phyloP scores from a whole-genome alignment of 164 flowering plant genomes.

The Annona squamosa region DNA sequence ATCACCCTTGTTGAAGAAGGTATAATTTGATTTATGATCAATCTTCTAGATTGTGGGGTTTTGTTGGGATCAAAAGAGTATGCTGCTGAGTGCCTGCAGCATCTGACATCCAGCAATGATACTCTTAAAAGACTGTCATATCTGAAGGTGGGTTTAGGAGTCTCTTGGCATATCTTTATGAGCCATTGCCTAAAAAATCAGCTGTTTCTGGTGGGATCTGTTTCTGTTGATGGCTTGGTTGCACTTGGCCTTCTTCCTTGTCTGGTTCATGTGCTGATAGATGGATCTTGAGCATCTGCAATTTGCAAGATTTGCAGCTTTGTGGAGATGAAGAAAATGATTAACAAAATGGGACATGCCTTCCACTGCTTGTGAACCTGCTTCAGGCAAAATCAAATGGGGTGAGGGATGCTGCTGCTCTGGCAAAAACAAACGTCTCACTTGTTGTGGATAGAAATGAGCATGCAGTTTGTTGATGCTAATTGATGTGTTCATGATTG shows the following conservation, averaged over 20 bases:
- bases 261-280: slow-evolving; percentile 62
- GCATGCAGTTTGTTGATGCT: no score
- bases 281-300: slow-evolving; percentile 65
- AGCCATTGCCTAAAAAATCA: slow-evolving; percentile 80
- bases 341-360: slow-evolving; percentile 72
- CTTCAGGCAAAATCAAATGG: slow-evolving; percentile 66
- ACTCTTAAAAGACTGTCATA: slow-evolving; percentile 43
- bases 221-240: slow-evolving; percentile 39
- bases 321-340: slow-evolving; percentile 51
- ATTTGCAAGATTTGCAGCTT: slow-evolving; percentile 55
- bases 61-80: slow-evolving; percentile 73
- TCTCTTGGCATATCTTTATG: slow-evolving; percentile 60
- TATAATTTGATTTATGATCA: slow-evolving; percentile 55
- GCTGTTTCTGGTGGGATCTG: slow-evolving; percentile 60
- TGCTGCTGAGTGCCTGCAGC: slow-evolving; percentile 86
- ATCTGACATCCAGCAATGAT: slow-evolving; percentile 65
- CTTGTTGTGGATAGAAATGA: no score
- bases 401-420: slow-evolving; percentile 71
- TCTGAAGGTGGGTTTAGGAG: slow-evolving; percentile 68
- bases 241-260: slow-evolving; percentile 56
- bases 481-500: no score
- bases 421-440: slow-evolving; percentile 26
- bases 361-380: slow-evolving; percentile 62
- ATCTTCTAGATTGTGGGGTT: slow-evolving; percentile 65
- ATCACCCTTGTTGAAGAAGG: slow-evolving; percentile 76